These are phyloP conservation scores for Aspergillus fijiensis DNA, from an alignment of 2,329 filamentous ascomycete species.

Conservation along the genomic window DNA sequence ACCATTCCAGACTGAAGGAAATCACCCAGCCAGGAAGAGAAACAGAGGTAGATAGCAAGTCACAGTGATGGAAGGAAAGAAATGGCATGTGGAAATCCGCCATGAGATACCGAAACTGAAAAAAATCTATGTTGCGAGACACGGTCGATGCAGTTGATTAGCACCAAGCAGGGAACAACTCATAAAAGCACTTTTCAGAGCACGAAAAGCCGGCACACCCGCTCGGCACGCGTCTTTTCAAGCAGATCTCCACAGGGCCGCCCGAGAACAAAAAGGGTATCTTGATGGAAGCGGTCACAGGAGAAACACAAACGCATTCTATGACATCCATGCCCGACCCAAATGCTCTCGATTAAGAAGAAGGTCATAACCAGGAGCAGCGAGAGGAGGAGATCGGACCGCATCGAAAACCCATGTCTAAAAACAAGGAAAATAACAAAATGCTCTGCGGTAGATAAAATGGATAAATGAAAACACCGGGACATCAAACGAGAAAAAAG, in stretches of 20 bases:
- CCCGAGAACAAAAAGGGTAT: constrained; percentile 49
- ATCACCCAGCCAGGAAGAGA: constrained; percentile 28
- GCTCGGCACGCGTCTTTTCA: constrained; percentile 41
- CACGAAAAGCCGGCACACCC: constrained; percentile 37
- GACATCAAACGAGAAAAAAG: constrained; percentile 24
- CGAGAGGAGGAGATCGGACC: constrained; percentile 33
- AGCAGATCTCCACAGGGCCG: constrained; percentile 39
- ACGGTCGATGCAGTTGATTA: constrained; percentile 41
- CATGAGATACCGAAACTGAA: constrained; percentile 43
- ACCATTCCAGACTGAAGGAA: constrained; percentile 15
- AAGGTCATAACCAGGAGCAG: constrained; percentile 28
- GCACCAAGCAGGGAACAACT: constrained; percentile 41
- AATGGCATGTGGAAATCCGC: constrained; percentile 31
- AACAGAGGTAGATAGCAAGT: constrained; percentile 22
- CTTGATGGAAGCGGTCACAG: constrained; percentile 46
- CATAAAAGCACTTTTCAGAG: constrained; percentile 41
- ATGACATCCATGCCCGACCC: constrained; percentile 49
- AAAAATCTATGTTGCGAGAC: constrained; percentile 42
- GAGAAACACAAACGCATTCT: constrained; percentile 52
- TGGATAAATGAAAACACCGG: constrained; percentile 20
- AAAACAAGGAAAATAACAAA: constrained; percentile 30
- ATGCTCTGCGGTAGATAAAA: constrained; percentile 27
- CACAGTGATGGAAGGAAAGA: constrained; percentile 26
- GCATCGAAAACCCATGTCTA: constrained; percentile 43
- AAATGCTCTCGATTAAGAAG: constrained; percentile 29